Conservation (phyloP, 768 basidiomycete species). For the Naematelia aurantialba region DNA sequence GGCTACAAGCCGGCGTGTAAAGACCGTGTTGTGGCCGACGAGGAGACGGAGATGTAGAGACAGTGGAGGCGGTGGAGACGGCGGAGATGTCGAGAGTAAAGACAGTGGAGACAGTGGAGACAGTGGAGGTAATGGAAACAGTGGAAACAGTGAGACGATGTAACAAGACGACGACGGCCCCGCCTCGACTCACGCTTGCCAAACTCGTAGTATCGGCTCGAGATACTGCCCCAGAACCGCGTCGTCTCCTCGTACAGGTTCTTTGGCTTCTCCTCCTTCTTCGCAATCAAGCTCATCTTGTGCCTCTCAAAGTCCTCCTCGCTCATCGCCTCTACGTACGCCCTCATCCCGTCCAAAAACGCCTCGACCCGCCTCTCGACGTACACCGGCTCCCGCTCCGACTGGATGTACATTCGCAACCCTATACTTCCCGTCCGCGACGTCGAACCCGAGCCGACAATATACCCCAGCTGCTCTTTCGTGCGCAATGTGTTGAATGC, state of each 20-base stretch:
- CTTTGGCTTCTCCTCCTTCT: slow-evolving; percentile 81
- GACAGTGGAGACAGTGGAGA: neutral
- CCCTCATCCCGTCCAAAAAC: slow-evolving; percentile 73
- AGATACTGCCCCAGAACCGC: slow-evolving; percentile 67
- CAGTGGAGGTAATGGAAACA: neutral
- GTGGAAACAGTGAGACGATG: too few species aligned
- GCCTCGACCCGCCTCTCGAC: slow-evolving; percentile 84
- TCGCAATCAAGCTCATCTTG: slow-evolving; percentile 68
- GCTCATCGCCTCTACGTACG: slow-evolving; percentile 64
- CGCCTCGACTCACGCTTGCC: slow-evolving; percentile 69
- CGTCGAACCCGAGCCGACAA: slow-evolving; percentile 59
- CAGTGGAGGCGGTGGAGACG: too few species aligned
- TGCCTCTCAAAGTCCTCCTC: slow-evolving; percentile 73
- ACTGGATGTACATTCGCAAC: slow-evolving; percentile 79
- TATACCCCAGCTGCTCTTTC: slow-evolving; percentile 91
- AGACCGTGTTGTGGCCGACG: too few species aligned
- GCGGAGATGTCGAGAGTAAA: too few species aligned
- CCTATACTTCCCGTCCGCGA: slow-evolving; percentile 69
- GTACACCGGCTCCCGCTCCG: slow-evolving; percentile 72
- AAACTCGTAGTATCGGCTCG: slow-evolving; percentile 81
- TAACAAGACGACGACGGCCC: too few species aligned
- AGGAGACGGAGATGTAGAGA: neutral
- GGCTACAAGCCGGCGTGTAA: too few species aligned
- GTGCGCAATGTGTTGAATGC: slow-evolving; percentile 87
- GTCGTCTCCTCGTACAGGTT: slow-evolving; percentile 73